Percentiles rank a stretch among this genome's conserved stretches.
Conservation (phyloP, 163 green algal genomes). For the Picocystis sp. region DNA sequence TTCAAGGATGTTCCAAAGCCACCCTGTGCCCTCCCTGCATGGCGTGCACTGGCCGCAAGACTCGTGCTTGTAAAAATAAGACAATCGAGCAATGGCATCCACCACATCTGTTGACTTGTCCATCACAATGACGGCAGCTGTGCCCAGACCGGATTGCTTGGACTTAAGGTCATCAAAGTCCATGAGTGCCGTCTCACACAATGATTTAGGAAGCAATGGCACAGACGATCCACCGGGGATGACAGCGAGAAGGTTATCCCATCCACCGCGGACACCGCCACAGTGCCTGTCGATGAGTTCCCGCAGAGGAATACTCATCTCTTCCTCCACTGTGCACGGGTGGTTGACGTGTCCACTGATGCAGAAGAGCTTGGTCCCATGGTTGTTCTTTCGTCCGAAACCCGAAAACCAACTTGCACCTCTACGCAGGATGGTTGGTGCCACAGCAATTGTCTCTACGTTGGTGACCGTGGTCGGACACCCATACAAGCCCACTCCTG, state of each 20-base stretch:
- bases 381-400: constrained; percentile 97
- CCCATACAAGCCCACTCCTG: constrained; percentile 90
- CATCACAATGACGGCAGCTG: constrained; percentile 81
- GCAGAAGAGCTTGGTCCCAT: constrained; percentile 97
- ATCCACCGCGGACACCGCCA: constrained; percentile 85
- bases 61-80: constrained; percentile 99
- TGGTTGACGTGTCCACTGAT: constrained; percentile 97
- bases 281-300: constrained; percentile 87
- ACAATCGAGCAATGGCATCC: constrained; percentile 61
- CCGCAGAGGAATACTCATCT: constrained; percentile 92
- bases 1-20: constrained; percentile 94
- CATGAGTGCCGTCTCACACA: constrained; percentile 81
- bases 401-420: constrained; percentile 89
- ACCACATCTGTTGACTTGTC: constrained; percentile 77
- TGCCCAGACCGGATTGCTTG: constrained; percentile 76
- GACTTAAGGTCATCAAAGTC: constrained; percentile 97
- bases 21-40: constrained; percentile 91
- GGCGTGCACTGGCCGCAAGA: constrained; percentile 96
- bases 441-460: constrained; percentile 92
- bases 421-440: constrained; percentile 88
- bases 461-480: constrained; percentile 98
- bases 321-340: constrained; percentile 89
- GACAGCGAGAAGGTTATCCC: constrained; percentile 96
- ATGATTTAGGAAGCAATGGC: constrained; percentile 64
- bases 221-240: constrained; percentile 94